These are phyloP conservation scores for Camelina hispida DNA, from an alignment of 345 rosid genomes.

Conservation along the genomic window DNA sequence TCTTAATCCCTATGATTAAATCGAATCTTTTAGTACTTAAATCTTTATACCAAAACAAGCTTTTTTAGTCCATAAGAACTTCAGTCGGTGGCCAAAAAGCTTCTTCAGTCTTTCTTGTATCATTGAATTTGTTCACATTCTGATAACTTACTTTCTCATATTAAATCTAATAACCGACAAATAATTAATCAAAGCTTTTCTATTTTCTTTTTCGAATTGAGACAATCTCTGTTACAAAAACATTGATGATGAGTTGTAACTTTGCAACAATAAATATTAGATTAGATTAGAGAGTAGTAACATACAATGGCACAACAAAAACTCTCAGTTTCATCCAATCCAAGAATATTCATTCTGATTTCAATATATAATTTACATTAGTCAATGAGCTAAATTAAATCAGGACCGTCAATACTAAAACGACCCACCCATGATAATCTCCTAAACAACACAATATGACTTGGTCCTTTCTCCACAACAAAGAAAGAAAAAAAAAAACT, in stretches of 20 bases:
- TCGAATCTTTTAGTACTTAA: background rate
- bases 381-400: slow-evolving; percentile 38
- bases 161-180: slow-evolving; percentile 10
- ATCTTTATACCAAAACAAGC: no score
- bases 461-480: slow-evolving; percentile 33
- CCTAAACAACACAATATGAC: slow-evolving; percentile 1
- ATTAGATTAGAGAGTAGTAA: no score
- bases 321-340: background rate
- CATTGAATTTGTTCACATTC: background rate
- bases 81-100: no score
- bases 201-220: no score
- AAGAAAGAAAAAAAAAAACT: slow-evolving; percentile 6
- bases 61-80: no score
- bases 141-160: background rate
- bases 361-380: slow-evolving; percentile 21
- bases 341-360: slow-evolving; percentile 1
- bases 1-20: background rate
- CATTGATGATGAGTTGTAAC: slow-evolving; percentile 8
- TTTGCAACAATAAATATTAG: background rate
- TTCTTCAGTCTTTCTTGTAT: no score
- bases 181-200: slow-evolving; percentile 2
- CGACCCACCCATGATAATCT: slow-evolving; percentile 18
- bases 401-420: slow-evolving; percentile 39
- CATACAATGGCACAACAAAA: slow-evolving; percentile 15
- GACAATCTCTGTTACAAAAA: background rate